Evolutionary conservation across 2,329 filamentous ascomycete species (phyloP).

Genomic region (Apiospora pterosperma): DNA sequence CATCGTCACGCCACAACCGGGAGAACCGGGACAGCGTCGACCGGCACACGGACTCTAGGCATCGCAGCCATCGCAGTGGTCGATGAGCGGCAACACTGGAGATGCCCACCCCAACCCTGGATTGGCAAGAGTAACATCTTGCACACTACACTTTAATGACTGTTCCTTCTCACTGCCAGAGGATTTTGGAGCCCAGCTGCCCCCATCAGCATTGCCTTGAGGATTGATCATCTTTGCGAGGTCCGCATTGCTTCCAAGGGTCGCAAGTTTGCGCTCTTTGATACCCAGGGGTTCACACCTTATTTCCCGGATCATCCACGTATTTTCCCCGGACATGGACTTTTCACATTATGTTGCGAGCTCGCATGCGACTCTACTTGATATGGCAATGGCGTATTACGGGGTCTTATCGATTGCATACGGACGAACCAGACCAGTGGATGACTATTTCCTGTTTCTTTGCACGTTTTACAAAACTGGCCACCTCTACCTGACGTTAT

Average conservation of each 20-base stretch:
- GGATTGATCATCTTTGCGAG: conserved; percentile 28
- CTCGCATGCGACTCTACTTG: neutral
- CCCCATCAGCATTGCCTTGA: conserved; percentile 23
- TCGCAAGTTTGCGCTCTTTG: conserved; percentile 32
- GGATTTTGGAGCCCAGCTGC: conserved; percentile 24
- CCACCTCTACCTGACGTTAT: conserved; percentile 21
- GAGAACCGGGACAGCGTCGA: conserved; percentile 20
- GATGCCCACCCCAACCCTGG: neutral
- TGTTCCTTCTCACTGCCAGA: conserved; percentile 26
- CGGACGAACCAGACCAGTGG: conserved; percentile 25
- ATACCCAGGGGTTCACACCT: conserved; percentile 15
- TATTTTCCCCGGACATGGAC: conserved; percentile 16
- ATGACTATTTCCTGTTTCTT: conserved; percentile 25
- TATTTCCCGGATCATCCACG: conserved; percentile 6
- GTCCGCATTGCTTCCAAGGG: conserved; percentile 26
- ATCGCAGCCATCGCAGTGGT: conserved; percentile 22
- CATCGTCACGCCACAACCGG: conserved; percentile 23
- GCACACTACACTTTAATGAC: conserved; percentile 22
- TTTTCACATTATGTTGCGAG: conserved; percentile 4
- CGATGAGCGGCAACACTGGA: neutral
- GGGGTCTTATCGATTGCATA: conserved; percentile 24
- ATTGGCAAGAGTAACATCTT: conserved; percentile 17
- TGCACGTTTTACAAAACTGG: conserved; percentile 20
- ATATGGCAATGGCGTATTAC: conserved; percentile 8
- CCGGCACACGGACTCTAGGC: conserved; percentile 26